A percentile compares a stretch with the other conserved stretches of the same genome.
phyloP scores from a whole-genome alignment of 2,329 filamentous ascomycete species.

The Penicillium sp. region DNA sequence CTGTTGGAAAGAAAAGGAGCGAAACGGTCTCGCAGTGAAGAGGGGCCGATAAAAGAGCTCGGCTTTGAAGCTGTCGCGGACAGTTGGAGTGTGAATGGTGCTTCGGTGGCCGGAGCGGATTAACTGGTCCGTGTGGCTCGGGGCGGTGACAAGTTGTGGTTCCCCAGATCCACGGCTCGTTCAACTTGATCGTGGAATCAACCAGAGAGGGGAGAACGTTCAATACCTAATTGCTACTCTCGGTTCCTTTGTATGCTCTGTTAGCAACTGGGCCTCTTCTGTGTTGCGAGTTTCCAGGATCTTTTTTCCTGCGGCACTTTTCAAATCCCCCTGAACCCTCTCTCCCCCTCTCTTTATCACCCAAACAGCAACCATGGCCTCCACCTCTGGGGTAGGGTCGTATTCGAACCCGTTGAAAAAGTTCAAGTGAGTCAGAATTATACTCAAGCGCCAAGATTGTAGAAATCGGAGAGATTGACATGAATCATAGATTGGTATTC shows the following conservation, averaged over 20 bases:
- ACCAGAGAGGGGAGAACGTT: neutral
- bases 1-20: slow-evolving; percentile 26
- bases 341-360: slow-evolving; percentile 20
- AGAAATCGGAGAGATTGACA: slow-evolving; percentile 20
- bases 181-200: slow-evolving; percentile 10
- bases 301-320: slow-evolving; percentile 1
- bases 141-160: slow-evolving; percentile 20
- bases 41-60: slow-evolving; percentile 20
- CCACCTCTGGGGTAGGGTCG: slow-evolving; percentile 70
- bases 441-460: neutral
- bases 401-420: slow-evolving; percentile 99
- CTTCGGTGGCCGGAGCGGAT: slow-evolving; percentile 33
- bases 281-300: slow-evolving; percentile 1
- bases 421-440: slow-evolving; percentile 74
- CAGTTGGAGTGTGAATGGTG: slow-evolving; percentile 17
- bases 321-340: slow-evolving; percentile 33
- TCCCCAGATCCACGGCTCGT: slow-evolving; percentile 32
- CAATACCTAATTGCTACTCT: slow-evolving; percentile 5
- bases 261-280: neutral
- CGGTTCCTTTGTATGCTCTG: neutral
- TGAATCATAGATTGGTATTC: slow-evolving; percentile 78
- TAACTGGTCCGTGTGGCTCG: slow-evolving; percentile 26
- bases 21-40: slow-evolving; percentile 14
- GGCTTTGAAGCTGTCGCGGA: slow-evolving; percentile 10
- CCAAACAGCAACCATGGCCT: slow-evolving; percentile 66